These are phyloP conservation scores for Xylaria longipes DNA, from an alignment of 495 filamentous ascomycete genomes.

Conservation along the genomic window DNA sequence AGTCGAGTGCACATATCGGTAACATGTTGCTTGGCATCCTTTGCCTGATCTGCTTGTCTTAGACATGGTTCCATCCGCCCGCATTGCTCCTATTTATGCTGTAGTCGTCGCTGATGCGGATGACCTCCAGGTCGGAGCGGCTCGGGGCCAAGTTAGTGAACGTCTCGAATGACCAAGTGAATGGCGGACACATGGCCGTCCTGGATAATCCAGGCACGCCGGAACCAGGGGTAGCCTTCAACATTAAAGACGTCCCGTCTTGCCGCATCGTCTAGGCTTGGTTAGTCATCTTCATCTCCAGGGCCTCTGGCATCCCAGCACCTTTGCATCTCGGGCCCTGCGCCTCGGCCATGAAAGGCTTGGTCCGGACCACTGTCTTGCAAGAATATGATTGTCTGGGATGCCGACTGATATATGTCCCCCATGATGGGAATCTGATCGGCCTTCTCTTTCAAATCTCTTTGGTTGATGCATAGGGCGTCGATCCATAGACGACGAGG, in stretches of 20 bases:
- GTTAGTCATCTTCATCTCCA: neutral
- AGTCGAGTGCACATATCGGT: neutral
- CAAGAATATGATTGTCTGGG: neutral
- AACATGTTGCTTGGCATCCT: constrained; percentile 11
- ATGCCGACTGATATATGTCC: neutral
- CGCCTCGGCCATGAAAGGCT: constrained; percentile 5
- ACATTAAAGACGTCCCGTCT: neutral
- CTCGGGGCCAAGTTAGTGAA: neutral
- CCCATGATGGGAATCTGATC: constrained; percentile 31
- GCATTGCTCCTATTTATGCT: neutral
- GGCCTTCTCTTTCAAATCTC: constrained; percentile 38
- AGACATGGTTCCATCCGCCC: constrained; percentile 11
- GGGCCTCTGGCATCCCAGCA: neutral
- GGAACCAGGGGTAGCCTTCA: neutral
- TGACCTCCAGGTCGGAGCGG: neutral
- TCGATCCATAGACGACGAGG: constrained; percentile 40
- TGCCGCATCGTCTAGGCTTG: neutral
- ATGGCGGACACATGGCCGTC: constrained; percentile 6
- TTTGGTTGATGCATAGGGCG: constrained; percentile 46
- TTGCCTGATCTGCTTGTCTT: neutral
- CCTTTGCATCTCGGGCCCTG: constrained; percentile 7
- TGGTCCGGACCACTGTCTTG: neutral
- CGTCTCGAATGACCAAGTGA: neutral
- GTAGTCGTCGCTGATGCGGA: constrained; percentile 9
- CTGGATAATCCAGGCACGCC: neutral